phyloP scores from a whole-genome alignment of 768 basidiomycete genomes.

The Dentipellis sp. region DNA sequence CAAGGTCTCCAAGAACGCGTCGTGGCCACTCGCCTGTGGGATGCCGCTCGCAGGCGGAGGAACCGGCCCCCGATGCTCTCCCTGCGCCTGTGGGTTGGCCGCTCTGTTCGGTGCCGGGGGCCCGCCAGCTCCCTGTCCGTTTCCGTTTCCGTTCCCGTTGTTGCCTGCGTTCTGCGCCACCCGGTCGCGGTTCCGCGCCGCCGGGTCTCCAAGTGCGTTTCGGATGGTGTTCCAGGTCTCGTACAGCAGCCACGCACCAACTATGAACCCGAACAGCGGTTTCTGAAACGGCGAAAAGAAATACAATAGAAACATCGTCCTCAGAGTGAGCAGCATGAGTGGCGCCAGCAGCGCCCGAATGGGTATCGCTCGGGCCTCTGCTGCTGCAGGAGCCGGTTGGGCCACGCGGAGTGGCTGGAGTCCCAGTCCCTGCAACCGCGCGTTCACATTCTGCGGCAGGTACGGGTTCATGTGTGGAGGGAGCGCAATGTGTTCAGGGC shows the following conservation, averaged over 20 bases:
- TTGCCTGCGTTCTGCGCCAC: neutral
- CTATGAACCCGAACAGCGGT: conserved; percentile 11
- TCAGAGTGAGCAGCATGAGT: conserved; percentile 10
- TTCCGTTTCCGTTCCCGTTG: neutral
- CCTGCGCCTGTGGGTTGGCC: neutral
- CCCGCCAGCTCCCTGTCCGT: neutral
- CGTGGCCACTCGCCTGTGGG: neutral
- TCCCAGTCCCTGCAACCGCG: conserved; percentile 11
- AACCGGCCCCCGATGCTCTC: neutral
- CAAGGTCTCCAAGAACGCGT: conserved; percentile 6
- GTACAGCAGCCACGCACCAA: conserved; percentile 12
- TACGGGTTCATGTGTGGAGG: neutral
- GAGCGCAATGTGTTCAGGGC: neutral
- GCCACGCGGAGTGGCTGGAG: conserved; percentile 10
- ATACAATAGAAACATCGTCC: conserved; percentile 13
- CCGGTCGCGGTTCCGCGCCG: neutral
- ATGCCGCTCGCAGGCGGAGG: neutral
- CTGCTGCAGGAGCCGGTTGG: conserved; percentile 11
- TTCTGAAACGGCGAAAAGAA: conserved; percentile 15
- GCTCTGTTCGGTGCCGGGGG: neutral
- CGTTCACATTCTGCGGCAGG: conserved; percentile 9
- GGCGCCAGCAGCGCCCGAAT: conserved; percentile 14
- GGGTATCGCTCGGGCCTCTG: conserved; percentile 13
- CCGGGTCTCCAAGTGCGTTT: conserved; percentile 7
- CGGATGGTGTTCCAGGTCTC: conserved; percentile 16